Base-by-base conservation (phyloP, 345 rosid genomes). In the Salix exigua region DNA sequence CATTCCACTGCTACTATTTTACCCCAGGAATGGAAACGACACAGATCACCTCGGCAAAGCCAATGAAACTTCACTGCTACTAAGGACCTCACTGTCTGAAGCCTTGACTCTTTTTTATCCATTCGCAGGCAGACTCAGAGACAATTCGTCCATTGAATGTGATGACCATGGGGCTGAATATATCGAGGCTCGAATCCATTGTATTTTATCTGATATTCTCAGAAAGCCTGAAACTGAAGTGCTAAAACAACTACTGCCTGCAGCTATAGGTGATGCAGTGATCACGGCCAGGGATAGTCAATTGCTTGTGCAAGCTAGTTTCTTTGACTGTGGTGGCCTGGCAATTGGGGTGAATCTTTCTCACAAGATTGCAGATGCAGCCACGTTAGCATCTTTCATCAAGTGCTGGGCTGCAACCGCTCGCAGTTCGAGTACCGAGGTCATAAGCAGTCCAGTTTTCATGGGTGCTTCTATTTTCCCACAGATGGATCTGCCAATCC, bases 151-250 rank as follows among this genome's bases (percentile, higher is more conserved):
- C 7, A 35, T 86, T 3, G 86, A 85, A 2, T 88, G 91, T 50
- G 79, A 80, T 53, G 91, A 89, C 73, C 69, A 77, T n/a, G 90
- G 91, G 65, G 79, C 79, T 16, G 48, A 77, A 19, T 86, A 60
- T 73, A 55, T 73, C 1, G 90, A 85, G 66, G 87, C 89, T 2
- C 71, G 58, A 35, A 51, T 78, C 19, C 70, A 51, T 1, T 83
- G 77, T 70, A 16, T 62, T 25, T 83, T 88, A 7, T 73, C 85
- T 17, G 78, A 72, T 9, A 17, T 87, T 10, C 60, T 85, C 8
- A 21, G 55, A 7, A 66, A 79, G 8, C 87, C 88, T 0, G 84
- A 82, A 13, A 4, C 12, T 16, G 4, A 65, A 10, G 25, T 73
- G 6, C 35, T 80, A 23, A 35, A 75, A 28, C 67, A 69, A 23